These are phyloP conservation scores for Mycogone perniciosa DNA, from an alignment of 2,329 filamentous ascomycete genomes.

Conservation along the genomic window DNA sequence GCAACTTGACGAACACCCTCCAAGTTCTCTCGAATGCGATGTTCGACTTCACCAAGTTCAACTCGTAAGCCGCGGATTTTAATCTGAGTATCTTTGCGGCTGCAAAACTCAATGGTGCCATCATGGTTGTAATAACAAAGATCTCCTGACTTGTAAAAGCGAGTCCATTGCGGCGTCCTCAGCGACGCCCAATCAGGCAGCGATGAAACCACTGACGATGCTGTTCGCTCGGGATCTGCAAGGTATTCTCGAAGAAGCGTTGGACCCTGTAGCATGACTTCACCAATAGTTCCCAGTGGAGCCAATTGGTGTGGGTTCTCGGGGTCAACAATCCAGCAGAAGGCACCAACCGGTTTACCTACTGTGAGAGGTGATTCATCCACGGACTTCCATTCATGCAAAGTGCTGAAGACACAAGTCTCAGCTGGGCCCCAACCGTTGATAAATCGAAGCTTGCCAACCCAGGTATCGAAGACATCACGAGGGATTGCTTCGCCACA, in stretches of 20 bases:
- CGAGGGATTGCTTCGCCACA: constrained; percentile 11
- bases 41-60: constrained; percentile 4
- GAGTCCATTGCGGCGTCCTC: background rate
- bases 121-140: constrained; percentile 32
- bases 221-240: constrained; percentile 1
- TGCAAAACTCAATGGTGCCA: constrained; percentile 7
- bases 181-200: constrained; percentile 27
- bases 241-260: constrained; percentile 7
- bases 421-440: constrained; percentile 17
- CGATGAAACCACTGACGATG: background rate
- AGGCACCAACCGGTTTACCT: constrained; percentile 6
- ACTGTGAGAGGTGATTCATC: constrained; percentile 5
- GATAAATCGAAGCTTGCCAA: constrained; percentile 9
- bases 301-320: background rate
- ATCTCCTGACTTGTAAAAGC: constrained; percentile 41
- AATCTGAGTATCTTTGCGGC: constrained; percentile 7
- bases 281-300: constrained; percentile 3
- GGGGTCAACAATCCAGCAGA: constrained; percentile 9
- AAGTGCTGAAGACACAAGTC: constrained; percentile 8
- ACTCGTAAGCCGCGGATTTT: constrained; percentile 6
- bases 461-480: constrained; percentile 12
- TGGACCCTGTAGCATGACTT: constrained; percentile 5
- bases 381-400: constrained; percentile 8
- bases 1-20: constrained; percentile 1
- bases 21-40: constrained; percentile 1